These are phyloP conservation scores for Agaricales sp. DNA, from an alignment of 1,284 basidiomycete genomes.

Conservation along the genomic window DNA sequence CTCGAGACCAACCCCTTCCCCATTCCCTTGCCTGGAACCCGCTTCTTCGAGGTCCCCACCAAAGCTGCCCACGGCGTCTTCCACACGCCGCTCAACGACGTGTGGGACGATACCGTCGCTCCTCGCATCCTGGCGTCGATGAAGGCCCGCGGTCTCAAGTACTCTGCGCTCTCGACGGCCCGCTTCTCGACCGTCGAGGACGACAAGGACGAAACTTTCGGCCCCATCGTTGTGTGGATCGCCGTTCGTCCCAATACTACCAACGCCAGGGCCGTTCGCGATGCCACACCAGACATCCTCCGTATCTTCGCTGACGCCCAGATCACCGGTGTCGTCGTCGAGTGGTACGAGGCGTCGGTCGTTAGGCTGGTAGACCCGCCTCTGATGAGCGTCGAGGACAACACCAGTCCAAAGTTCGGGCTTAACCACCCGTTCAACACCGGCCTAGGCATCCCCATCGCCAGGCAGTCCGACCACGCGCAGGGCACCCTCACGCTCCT, in stretches of 20 bases:
- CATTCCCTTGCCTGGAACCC: slow-evolving; percentile 14
- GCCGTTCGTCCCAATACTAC: slow-evolving; percentile 24
- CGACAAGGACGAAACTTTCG: slow-evolving; percentile 17
- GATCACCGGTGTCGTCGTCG: slow-evolving; percentile 20
- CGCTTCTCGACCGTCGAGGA: slow-evolving; percentile 24
- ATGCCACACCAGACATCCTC: slow-evolving; percentile 26
- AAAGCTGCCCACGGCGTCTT: slow-evolving; percentile 29
- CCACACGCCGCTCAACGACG: slow-evolving; percentile 18
- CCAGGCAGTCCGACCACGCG: slow-evolving; percentile 15
- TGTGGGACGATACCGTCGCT: slow-evolving; percentile 22
- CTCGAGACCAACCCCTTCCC: slow-evolving; percentile 22
- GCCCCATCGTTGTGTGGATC: slow-evolving; percentile 29
- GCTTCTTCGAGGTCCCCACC: slow-evolving; percentile 18
- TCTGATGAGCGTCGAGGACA: slow-evolving; percentile 17
- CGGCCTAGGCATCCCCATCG: slow-evolving; percentile 20
- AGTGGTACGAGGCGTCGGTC: slow-evolving; percentile 25
- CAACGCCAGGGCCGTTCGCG: slow-evolving; percentile 18
- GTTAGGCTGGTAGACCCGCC: slow-evolving; percentile 16
- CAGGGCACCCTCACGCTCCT: slow-evolving; percentile 15
- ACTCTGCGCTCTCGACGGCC: slow-evolving; percentile 21
- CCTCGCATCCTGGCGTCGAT: slow-evolving; percentile 22
- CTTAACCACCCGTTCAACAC: slow-evolving; percentile 17
- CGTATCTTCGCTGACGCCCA: slow-evolving; percentile 19
- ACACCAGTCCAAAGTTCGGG: slow-evolving; percentile 15
- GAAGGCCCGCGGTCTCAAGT: slow-evolving; percentile 20